These are phyloP conservation scores for Volutella citrinella DNA, from an alignment of 2,329 filamentous ascomycete genomes.

Conservation along the genomic window DNA sequence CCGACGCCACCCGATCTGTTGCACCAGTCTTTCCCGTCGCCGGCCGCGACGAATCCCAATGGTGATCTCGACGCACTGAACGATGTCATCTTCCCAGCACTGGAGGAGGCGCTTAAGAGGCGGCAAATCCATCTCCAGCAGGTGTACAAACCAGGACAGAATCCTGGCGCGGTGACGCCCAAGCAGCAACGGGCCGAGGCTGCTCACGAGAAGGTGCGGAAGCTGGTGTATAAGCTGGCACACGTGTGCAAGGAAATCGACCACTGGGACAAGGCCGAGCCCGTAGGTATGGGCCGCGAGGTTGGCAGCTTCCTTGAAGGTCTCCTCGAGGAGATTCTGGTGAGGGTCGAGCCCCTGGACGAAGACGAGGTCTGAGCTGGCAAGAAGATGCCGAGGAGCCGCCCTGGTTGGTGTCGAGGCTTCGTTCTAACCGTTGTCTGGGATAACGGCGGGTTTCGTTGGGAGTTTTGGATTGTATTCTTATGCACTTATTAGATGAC, in stretches of 20 bases:
- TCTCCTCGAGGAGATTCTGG: constrained; percentile 87
- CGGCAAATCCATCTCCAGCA: constrained; percentile 63
- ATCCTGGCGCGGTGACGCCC: constrained; percentile 47
- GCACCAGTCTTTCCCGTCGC: constrained; percentile 49
- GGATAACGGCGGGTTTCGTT: too few relatives aligned
- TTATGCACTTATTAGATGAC: too few relatives aligned
- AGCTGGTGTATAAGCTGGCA: constrained; percentile 77
- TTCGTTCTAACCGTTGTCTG: too few relatives aligned
- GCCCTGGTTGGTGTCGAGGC: too few relatives aligned
- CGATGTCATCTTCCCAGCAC: constrained; percentile 87
- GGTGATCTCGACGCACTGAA: constrained; percentile 81
- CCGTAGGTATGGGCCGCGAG: constrained; percentile 90
- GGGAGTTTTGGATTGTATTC: too few relatives aligned
- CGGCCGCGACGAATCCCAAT: constrained; percentile 54
- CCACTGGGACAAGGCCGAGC: constrained; percentile 77
- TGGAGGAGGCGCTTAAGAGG: constrained; percentile 86
- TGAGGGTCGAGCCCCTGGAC: constrained; percentile 84
- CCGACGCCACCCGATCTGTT: constrained; percentile 29
- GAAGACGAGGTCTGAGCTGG: too few relatives aligned
- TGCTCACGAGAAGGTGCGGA: constrained; percentile 78
- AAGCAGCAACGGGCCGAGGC: constrained; percentile 66
- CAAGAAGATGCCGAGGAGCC: too few relatives aligned
- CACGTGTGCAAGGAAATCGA: constrained; percentile 89
- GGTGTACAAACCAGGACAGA: constrained; percentile 39
- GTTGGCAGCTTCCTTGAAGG: constrained; percentile 88